phyloP scores from a whole-genome alignment of 208 protist species.

The Wallacemonas sp. region DNA sequence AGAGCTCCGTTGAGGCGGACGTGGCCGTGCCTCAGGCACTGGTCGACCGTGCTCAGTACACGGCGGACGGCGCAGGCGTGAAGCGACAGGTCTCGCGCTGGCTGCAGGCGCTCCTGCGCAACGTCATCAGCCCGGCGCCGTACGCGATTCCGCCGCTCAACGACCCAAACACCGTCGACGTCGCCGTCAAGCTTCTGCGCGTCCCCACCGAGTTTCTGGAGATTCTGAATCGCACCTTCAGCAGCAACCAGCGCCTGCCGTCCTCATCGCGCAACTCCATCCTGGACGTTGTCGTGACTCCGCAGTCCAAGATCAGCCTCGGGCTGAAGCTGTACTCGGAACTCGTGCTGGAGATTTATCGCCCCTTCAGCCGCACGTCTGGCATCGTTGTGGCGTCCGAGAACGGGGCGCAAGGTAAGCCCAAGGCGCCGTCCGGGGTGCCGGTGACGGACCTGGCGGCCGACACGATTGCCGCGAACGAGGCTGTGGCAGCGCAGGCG shows the following conservation, averaged over 20 bases:
- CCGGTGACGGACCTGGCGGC: slow-evolving; percentile 50
- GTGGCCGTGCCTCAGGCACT: slow-evolving; percentile 28
- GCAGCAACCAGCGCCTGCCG: slow-evolving; percentile 54
- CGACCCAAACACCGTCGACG: slow-evolving; percentile 29
- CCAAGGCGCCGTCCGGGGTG: slow-evolving; percentile 34
- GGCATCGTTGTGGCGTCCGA: slow-evolving; percentile 39
- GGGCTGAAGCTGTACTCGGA: slow-evolving; percentile 63
- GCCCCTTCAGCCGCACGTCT: slow-evolving; percentile 41
- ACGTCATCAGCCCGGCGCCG: slow-evolving; percentile 32
- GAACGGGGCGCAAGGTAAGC: slow-evolving; percentile 30
- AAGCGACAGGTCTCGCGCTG: slow-evolving; percentile 31
- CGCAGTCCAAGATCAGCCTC: slow-evolving; percentile 62
- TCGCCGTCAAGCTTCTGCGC: slow-evolving; percentile 27
- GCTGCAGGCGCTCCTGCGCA: slow-evolving; percentile 34
- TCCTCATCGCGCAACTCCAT: slow-evolving; percentile 41
- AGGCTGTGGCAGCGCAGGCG: slow-evolving; percentile 24
- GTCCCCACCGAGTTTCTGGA: slow-evolving; percentile 52
- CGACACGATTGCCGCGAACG: slow-evolving; percentile 47
- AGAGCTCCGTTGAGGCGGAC: slow-evolving; percentile 39
- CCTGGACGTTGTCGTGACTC: slow-evolving; percentile 59
- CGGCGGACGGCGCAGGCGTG: not conserved
- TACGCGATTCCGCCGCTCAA: slow-evolving; percentile 21
- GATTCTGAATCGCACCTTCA: slow-evolving; percentile 60
- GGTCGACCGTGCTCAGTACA: slow-evolving; percentile 7
- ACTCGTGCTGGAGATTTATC: slow-evolving; percentile 56